These are phyloP conservation scores for Lodderomyces theae DNA, from an alignment of 1,139 yeast genomes.

Conservation along the genomic window DNA sequence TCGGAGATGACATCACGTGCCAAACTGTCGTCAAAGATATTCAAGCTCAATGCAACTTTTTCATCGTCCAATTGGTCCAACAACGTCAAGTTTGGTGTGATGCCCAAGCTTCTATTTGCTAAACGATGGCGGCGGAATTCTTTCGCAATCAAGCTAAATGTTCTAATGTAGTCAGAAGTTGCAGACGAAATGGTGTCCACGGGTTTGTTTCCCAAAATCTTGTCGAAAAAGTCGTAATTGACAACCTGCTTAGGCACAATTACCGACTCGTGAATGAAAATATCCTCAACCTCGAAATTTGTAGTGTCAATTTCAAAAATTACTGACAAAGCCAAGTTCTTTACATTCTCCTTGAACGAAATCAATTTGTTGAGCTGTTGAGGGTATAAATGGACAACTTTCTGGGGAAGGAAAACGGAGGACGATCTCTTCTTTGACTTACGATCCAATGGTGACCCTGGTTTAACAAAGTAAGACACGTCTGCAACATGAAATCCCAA, in stretches of 20 bases:
- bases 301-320: conserved; percentile 77
- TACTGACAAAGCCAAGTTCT: conserved; percentile 72
- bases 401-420: conserved; percentile 88
- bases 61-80: conserved; percentile 87
- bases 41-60: conserved; percentile 64
- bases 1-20: conserved; percentile 68
- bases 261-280: conserved; percentile 73
- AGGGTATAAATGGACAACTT: conserved; percentile 68
- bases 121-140: conserved; percentile 74
- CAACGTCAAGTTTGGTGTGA: conserved; percentile 60
- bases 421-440: conserved; percentile 90
- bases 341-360: conserved; percentile 61
- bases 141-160: conserved; percentile 63
- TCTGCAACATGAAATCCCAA: conserved; percentile 81
- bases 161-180: conserved; percentile 63
- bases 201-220: conserved; percentile 36
- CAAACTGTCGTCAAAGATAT: conserved; percentile 63
- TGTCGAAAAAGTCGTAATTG: conserved; percentile 52
- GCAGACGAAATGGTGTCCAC: conserved; percentile 49
- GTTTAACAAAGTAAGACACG: conserved; percentile 65
- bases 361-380: conserved; percentile 55
- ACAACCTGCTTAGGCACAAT: conserved; percentile 60
- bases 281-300: conserved; percentile 70
- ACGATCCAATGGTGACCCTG: conserved; percentile 77
- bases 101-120: conserved; percentile 46